A percentile compares a stretch with the other conserved stretches of the same genome.
Evolutionary conservation across 2,329 filamentous ascomycete genomes (phyloP).

Genomic region (Sporothrix dimorphospora): DNA sequence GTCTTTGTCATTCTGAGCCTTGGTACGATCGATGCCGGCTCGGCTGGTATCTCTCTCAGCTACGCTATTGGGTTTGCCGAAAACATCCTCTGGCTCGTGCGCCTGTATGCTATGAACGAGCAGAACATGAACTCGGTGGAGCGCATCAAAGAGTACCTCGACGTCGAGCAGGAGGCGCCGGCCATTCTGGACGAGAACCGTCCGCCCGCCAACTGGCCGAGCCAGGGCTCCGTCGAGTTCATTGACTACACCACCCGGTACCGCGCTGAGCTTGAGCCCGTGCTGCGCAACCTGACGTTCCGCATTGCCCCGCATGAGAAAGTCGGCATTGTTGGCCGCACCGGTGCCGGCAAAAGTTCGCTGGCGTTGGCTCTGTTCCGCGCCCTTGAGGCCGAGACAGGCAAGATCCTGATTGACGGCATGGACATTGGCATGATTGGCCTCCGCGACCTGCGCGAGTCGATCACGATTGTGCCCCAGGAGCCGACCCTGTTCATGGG

Average conservation of each 20-base stretch:
- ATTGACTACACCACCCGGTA: slow-evolving; percentile 88
- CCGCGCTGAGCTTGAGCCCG: slow-evolving; percentile 81
- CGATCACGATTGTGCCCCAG: slow-evolving; percentile 96
- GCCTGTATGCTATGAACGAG: slow-evolving; percentile 91
- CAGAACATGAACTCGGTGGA: slow-evolving; percentile 99
- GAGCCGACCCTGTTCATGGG: slow-evolving; percentile 94
- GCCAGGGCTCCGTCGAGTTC: slow-evolving; percentile 83
- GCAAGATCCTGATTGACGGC: slow-evolving; percentile 86
- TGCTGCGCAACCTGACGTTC: slow-evolving; percentile 82
- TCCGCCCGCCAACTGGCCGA: slow-evolving; percentile 82
- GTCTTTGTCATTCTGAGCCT: slow-evolving; percentile 86
- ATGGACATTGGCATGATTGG: slow-evolving; percentile 90
- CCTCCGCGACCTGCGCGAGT: slow-evolving; percentile 87
- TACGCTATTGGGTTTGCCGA: slow-evolving; percentile 98
- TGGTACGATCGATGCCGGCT: slow-evolving; percentile 82
- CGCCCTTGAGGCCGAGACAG: slow-evolving; percentile 85
- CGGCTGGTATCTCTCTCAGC: slow-evolving; percentile 89
- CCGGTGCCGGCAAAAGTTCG: slow-evolving; percentile 95
- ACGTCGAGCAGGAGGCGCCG: slow-evolving; percentile 90
- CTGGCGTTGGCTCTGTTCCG: slow-evolving; percentile 91
- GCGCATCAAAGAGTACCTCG: slow-evolving; percentile 94
- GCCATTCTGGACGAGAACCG: slow-evolving; percentile 76
- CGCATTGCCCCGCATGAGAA: slow-evolving; percentile 86
- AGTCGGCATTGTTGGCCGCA: slow-evolving; percentile 93
- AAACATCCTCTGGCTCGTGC: slow-evolving; percentile 94